Base-by-base conservation (phyloP, 2,329 filamentous ascomycete species). In the Alternaria arborescens region DNA sequence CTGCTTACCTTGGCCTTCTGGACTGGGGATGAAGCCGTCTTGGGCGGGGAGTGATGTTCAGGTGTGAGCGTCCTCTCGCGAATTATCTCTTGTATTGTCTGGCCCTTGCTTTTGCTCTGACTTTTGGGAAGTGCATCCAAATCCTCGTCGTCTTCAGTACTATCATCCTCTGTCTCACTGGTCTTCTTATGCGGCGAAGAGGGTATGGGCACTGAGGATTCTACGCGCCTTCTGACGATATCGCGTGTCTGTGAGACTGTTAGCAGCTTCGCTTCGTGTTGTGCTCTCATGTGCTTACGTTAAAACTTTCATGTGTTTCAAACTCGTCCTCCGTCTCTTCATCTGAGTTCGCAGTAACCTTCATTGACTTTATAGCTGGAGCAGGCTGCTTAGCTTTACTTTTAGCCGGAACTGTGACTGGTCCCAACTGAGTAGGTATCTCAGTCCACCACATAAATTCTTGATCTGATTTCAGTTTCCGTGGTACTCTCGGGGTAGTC, bases 271-370 rank as follows among this genome's bases (percentile, higher is more conserved):
- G 12, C 18, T 1, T 7, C 20, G 4, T 22, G 28, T 16, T 3
- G 1, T 5, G 8, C 3, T 5, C 5, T 14, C 14, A 32, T 20
- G 1, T 4, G 34, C 67, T 42, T 40, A 71, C 72, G 44, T 74
- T 75, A 66, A 71, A 80, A 48, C 72, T 66, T 11, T 68, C 67
- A 58, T 76, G 76, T 41, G 66, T 74, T 22, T 77, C 75, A 55
- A 78, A 78, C 64, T 79, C 79, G 34, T 78, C 76, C 43, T 76
- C 71, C 2, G 69, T 77, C 52, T 76, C 76, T 11, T 73, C 74
- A 12, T 65, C 66, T 0, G 66, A 62, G 24, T 70, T 69, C 1
- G 60, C 52, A 10, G 58, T 43, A 11, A 57, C n/a, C 6, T 55
- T 55, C 8, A 30, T 56, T 11, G 60, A 43, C 16, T 58, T 62